Percentiles rank a stretch among this genome's conserved stretches.
Conservation (phyloP, 2,329 filamentous ascomycete species). For the Microsporum audouinii region DNA sequence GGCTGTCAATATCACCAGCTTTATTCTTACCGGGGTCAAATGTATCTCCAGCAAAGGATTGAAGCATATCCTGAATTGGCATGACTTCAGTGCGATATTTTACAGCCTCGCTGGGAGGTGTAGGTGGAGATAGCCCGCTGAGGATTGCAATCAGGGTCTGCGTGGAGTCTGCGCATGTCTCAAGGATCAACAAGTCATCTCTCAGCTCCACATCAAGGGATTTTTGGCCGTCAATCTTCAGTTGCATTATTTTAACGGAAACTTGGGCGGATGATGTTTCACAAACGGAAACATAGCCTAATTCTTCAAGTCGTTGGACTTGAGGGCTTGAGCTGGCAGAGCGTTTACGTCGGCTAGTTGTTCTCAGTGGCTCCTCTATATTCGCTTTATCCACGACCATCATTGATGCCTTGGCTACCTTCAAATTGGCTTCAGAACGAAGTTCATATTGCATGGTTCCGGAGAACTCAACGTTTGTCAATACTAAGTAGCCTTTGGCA, state of each 20-base stretch:
- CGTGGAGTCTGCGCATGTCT: conserved; percentile 94
- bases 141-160: conserved; percentile 75
- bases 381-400: conserved; percentile 68
- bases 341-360: conserved; percentile 21
- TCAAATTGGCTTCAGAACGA: conserved; percentile 51
- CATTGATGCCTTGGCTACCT: conserved; percentile 69
- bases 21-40: conserved; percentile 12
- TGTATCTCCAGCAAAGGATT: conserved; percentile 71
- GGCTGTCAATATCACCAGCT: conserved; percentile 20
- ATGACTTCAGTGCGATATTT: conserved; percentile 83
- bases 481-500: conserved; percentile 66
- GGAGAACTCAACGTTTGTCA: conserved; percentile 66
- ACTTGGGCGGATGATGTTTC: conserved; percentile 73
- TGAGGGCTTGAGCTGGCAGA: conserved; percentile 32
- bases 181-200: conserved; percentile 77
- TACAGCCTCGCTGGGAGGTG: conserved; percentile 65
- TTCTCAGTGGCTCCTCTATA: conserved; percentile 33
- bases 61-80: conserved; percentile 75
- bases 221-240: conserved; percentile 48
- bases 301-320: conserved; percentile 41
- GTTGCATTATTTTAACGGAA: conserved; percentile 48
- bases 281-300: conserved; percentile 76
- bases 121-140: conserved; percentile 71
- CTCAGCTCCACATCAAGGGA: conserved; percentile 68
- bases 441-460: conserved; percentile 55